phyloP scores from a whole-genome alignment of 306 rosid species.

The Inga laurina region DNA sequence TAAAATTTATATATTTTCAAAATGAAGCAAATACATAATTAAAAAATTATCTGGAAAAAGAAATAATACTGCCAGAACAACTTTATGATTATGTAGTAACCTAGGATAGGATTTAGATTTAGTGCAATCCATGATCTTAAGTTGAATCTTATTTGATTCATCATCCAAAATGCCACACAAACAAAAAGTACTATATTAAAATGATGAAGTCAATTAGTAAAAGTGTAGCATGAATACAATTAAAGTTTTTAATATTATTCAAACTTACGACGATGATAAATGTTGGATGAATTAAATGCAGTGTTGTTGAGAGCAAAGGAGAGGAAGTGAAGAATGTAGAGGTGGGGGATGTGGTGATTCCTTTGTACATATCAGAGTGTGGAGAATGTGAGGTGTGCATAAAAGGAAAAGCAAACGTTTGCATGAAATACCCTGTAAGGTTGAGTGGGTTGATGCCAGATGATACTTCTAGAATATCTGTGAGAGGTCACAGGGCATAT shows the following conservation, averaged over 20 bases:
- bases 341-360: slow-evolving; percentile 44
- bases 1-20: no score
- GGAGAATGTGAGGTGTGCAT: slow-evolving; percentile 40
- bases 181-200: no score
- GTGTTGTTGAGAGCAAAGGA: slow-evolving; percentile 35
- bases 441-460: background rate
- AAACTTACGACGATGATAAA: background rate
- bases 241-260: no score
- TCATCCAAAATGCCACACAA: no score
- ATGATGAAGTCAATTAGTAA: background rate
- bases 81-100: background rate
- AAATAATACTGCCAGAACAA: background rate
- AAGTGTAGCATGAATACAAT: background rate
- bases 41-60: no score
- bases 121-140: background rate
- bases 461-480: background rate
- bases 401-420: background rate
- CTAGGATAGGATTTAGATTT: no score
- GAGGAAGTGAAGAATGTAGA: slow-evolving; percentile 28
- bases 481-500: slow-evolving; percentile 27
- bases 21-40: background rate
- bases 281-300: background rate
- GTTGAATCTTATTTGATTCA: no score
- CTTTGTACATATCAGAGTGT: slow-evolving; percentile 36
- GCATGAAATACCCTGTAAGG: background rate